Percentiles rank a stretch among this genome's conserved stretches.
Evolutionary conservation across 345 rosid genomes (phyloP).

Genomic region (Brassica juncea): DNA sequence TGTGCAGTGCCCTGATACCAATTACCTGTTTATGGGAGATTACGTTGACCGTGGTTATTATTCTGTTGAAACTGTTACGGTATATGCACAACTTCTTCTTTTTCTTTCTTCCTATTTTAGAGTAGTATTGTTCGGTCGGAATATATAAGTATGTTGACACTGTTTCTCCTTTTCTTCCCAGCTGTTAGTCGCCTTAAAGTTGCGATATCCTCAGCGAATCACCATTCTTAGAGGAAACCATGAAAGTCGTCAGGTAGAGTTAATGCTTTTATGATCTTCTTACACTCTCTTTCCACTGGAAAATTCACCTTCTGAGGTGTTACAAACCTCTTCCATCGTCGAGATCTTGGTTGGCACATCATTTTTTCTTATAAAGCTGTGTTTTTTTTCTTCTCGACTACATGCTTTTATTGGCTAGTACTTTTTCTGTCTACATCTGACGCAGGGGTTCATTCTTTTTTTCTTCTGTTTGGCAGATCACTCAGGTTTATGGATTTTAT

Average conservation of each 20-base stretch:
- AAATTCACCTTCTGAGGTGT: constrained; percentile 14
- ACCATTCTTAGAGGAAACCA: constrained; percentile 97
- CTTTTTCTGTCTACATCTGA: constrained; percentile 20
- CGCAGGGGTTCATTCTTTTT: constrained; percentile 7
- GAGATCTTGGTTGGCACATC: constrained; percentile 10
- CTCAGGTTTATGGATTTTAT: constrained; percentile 99
- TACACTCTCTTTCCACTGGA: neutral
- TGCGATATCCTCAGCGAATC: constrained; percentile 81
- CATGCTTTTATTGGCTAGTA: neutral
- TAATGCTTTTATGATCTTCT: neutral
- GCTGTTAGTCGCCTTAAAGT: constrained; percentile 89
- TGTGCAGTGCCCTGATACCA: constrained; percentile 90
- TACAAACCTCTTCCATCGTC: neutral
- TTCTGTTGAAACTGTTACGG: constrained; percentile 97
- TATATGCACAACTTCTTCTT: constrained; percentile 9
- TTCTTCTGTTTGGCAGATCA: constrained; percentile 64
- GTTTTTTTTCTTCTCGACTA: constrained; percentile 4
- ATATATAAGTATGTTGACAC: neutral
- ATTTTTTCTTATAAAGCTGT: neutral
- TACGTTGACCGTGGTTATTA: constrained; percentile 97
- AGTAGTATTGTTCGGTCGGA: constrained; percentile 13
- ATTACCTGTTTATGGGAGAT: constrained; percentile 96
- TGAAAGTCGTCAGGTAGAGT: constrained; percentile 93
- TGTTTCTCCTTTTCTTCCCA: constrained; percentile 36
- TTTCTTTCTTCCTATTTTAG: neutral